Conservation (phyloP, 345 rosid species). For the Gossypium turneri region DNA sequence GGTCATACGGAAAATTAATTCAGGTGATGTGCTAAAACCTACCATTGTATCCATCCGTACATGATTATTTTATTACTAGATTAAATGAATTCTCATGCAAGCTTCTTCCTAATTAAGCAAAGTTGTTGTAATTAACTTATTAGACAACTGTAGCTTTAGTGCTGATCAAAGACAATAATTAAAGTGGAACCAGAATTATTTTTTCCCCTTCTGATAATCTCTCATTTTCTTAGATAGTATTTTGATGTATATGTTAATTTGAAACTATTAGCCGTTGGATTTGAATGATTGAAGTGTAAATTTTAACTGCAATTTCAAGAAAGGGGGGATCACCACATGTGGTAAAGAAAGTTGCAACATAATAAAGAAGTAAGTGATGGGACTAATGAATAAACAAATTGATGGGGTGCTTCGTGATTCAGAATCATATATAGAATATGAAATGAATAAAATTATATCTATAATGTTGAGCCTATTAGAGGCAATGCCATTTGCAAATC, state of each 20-base stretch:
- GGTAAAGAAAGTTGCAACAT: conserved; percentile 19
- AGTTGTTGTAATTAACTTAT: background rate
- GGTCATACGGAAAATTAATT: background rate
- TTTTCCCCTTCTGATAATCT: no score
- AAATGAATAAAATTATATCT: background rate
- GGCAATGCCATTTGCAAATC: conserved; percentile 52
- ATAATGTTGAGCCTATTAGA: conserved; percentile 24
- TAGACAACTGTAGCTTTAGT: conserved; percentile 23
- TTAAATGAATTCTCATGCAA: background rate
- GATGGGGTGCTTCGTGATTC: background rate
- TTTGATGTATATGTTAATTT: background rate
- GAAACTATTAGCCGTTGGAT: background rate
- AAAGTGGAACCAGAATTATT: background rate
- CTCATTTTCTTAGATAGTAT: no score
- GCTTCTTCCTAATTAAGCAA: conserved; percentile 20
- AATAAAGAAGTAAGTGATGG: conserved; percentile 18
- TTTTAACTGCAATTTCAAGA: background rate
- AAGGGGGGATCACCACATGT: conserved; percentile 3
- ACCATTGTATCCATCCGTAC: conserved; percentile 4
- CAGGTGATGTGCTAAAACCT: conserved; percentile 1
- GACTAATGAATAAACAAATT: background rate
- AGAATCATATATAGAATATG: background rate
- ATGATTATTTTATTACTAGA: background rate
- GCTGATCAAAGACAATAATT: conserved; percentile 7
- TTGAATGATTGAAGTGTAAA: conserved; percentile 16